Evolutionary conservation across 257 asterid species (phyloP).

Genomic region (Lavandula angustifolia): DNA sequence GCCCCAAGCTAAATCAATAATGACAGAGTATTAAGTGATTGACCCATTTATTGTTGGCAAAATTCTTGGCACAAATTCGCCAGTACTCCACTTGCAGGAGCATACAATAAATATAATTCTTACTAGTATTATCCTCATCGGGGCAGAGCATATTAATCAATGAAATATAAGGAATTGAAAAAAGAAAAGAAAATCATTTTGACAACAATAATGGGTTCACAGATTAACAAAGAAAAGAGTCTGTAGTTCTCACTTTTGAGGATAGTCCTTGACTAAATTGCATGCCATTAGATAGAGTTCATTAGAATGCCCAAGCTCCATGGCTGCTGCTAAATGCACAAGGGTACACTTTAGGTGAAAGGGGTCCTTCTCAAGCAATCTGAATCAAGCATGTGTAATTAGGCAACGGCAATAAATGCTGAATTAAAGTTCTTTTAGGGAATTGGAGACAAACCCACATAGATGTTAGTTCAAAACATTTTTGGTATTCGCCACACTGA

Average conservation of each 20-base stretch:
- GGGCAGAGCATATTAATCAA: no score
- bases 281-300: conserved; percentile 98
- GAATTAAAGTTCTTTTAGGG: conserved; percentile 16
- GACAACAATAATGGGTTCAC: neutral
- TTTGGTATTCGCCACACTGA: conserved; percentile 96
- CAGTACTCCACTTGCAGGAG: no score
- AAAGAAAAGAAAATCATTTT: neutral
- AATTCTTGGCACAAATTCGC: no score
- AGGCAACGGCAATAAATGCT: conserved; percentile 23
- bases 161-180: neutral
- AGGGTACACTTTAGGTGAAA: conserved; percentile 90
- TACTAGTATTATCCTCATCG: no score
- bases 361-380: conserved; percentile 98
- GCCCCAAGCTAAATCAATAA: no score
- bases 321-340: conserved; percentile 96
- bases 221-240: neutral
- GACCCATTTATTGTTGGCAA: no score
- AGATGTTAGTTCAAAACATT: conserved; percentile 87
- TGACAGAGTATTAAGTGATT: no score
- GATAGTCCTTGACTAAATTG: conserved; percentile 98
- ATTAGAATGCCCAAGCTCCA: conserved; percentile 97
- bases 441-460: conserved; percentile 54
- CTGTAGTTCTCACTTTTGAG: conserved; percentile 78
- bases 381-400: conserved; percentile 44
- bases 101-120: no score